A percentile compares a stretch with the other conserved stretches of the same genome.
phyloP scores from a whole-genome alignment of 2,329 filamentous ascomycete genomes.

The Knoxdaviesia proteae region DNA sequence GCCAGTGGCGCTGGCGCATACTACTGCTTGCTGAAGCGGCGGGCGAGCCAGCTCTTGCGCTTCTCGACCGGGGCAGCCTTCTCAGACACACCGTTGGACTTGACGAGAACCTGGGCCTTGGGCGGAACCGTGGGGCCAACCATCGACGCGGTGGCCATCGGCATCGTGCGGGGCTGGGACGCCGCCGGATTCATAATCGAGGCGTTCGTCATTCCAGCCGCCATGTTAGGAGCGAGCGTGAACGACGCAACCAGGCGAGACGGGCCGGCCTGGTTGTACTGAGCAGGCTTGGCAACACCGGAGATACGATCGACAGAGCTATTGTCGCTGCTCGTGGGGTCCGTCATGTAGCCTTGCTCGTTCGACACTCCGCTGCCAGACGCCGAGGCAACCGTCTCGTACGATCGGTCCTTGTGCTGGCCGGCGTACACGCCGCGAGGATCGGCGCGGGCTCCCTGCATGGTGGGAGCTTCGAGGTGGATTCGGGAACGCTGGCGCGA shows the following conservation, averaged over 20 bases:
- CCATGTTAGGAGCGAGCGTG: too few species aligned
- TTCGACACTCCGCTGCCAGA: conserved; percentile 50
- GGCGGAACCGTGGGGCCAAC: conserved; percentile 12
- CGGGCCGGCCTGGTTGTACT: too few species aligned
- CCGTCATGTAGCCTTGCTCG: conserved; percentile 65
- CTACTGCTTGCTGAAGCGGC: conserved; percentile 50
- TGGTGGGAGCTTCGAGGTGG: conserved; percentile 24
- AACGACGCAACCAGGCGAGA: too few species aligned
- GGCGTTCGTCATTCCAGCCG: too few species aligned
- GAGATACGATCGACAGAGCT: conserved; percentile 66
- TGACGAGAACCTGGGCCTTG: conserved; percentile 30
- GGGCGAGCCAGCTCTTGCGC: conserved; percentile 77
- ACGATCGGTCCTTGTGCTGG: conserved; percentile 53
- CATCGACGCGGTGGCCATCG: too few species aligned
- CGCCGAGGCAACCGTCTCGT: conserved; percentile 70
- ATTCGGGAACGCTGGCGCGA: conserved; percentile 14
- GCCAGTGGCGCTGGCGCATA: conserved; percentile 7
- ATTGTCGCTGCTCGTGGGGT: conserved; percentile 71
- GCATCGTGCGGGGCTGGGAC: too few species aligned
- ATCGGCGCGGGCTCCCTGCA: conserved; percentile 15
- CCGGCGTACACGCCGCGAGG: conserved; percentile 27
- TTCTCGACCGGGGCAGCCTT: conserved; percentile 32
- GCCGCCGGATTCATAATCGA: too few species aligned
- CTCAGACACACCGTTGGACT: conserved; percentile 33
- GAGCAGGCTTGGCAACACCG: too few species aligned